Evolutionary conservation across 2,329 filamentous ascomycete genomes (phyloP).

Genomic region (Colletotrichum karsti): DNA sequence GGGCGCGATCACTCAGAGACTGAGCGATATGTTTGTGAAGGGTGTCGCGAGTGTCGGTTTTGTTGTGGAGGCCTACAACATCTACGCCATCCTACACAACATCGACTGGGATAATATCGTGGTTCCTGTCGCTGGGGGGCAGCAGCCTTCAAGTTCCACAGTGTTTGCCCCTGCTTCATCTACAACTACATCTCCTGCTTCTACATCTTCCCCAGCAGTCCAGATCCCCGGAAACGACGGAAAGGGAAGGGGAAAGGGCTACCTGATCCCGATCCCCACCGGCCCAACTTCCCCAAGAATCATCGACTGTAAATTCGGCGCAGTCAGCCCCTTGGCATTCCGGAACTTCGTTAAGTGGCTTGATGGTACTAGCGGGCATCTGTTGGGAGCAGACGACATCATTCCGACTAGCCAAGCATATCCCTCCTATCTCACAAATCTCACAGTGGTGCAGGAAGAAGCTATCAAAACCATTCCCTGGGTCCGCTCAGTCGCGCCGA

Average conservation of each 20-base stretch:
- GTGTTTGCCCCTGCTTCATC: not conserved
- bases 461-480: not conserved
- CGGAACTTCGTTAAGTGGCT: not conserved
- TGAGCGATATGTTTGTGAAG: not conserved
- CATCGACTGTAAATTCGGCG: not conserved
- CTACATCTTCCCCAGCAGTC: not conserved
- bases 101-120: constrained; percentile 1
- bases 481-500: not conserved
- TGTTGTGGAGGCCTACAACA: not conserved
- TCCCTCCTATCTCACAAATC: not conserved
- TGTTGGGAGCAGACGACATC: not conserved
- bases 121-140: not conserved
- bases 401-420: not conserved
- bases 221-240: not conserved
- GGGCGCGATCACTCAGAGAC: not conserved
- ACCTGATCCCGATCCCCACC: not conserved
- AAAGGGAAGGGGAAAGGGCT: not conserved
- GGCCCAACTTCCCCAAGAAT: not conserved
- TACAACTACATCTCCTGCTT: not conserved
- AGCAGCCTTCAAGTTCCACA: not conserved
- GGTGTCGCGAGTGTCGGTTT: not conserved
- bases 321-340: not conserved
- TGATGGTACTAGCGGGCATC: not conserved
- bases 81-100: not conserved
- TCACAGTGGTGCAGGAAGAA: not conserved